These are phyloP conservation scores for Cantharellus anzutake DNA, from an alignment of 768 basidiomycete genomes.

Conservation along the genomic window DNA sequence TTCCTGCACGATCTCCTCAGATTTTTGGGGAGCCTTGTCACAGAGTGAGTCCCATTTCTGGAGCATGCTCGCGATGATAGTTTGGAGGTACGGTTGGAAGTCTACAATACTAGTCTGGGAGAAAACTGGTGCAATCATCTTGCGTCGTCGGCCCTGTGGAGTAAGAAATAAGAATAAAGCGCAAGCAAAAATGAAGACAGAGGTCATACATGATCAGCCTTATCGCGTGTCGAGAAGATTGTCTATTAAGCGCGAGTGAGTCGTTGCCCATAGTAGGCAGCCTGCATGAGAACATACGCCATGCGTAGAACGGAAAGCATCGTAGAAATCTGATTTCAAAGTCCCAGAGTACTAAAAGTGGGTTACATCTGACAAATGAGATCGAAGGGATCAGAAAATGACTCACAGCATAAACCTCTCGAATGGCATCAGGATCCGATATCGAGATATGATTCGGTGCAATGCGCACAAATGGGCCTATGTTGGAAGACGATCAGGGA, in stretches of 20 bases:
- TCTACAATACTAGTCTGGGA: slow-evolving; percentile 70
- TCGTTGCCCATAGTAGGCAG: background rate
- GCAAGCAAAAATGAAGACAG: background rate
- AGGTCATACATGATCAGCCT: slow-evolving; percentile 34
- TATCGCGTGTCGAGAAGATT: slow-evolving; percentile 61
- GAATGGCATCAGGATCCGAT: slow-evolving; percentile 58
- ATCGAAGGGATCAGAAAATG: background rate
- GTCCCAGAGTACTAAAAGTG: slow-evolving; percentile 15
- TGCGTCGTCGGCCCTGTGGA: slow-evolving; percentile 44
- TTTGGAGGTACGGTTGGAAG: slow-evolving; percentile 61
- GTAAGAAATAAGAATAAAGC: background rate
- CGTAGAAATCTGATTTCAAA: slow-evolving; percentile 61
- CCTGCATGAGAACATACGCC: slow-evolving; percentile 17
- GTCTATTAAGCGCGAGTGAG: slow-evolving; percentile 16
- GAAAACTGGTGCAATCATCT: slow-evolving; percentile 74
- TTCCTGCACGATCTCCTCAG: slow-evolving; percentile 46
- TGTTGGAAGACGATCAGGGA: background rate
- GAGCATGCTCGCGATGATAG: slow-evolving; percentile 39
- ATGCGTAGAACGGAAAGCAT: slow-evolving; percentile 53
- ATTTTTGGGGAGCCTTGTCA: slow-evolving; percentile 30
- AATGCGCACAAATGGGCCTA: slow-evolving; percentile 48
- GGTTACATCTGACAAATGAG: too few relatives aligned
- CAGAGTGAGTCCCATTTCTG: slow-evolving; percentile 60
- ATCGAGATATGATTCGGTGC: slow-evolving; percentile 65
- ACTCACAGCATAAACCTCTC: slow-evolving; percentile 40